Evolutionary conservation across 306 rosid genomes (phyloP), one percentile per base, ranked within the genome.

Genomic region (Acacia melanoxylon): DNA sequence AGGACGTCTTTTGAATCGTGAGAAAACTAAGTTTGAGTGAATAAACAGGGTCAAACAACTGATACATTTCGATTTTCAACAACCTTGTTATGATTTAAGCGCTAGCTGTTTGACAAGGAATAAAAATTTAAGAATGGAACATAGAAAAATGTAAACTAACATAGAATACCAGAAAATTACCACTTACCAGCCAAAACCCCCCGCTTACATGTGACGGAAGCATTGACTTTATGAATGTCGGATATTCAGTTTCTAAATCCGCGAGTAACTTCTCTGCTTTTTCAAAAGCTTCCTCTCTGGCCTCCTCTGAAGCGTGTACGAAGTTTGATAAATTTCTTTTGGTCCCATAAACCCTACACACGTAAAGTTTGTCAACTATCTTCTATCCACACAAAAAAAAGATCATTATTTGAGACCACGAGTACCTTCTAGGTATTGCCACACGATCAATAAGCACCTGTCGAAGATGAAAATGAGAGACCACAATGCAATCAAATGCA

Each of bases 121-220:
- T 0, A 22, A 37, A 52, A 75, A 62, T 33, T 15, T 70, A 16
- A 52, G 78, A 75, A 65, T 56, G 25, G 16, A 56, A 31, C 73
- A 54, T 25, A 22, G 54, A 27, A 19, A 51, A 79, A 33, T 12
- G 33, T 33, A 75, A 83, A 6, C n/a, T 14, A 42, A 33, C 31
- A 44, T 51, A 44, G 41, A 15, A 52, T 63, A 41, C n/a, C 17
- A 46, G 10, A 74, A 44, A 16, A 72, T 54, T 88, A 92, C 94
- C 92, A 94, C 70, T 61, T 88, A 94, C 97, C 94, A 92, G 92
- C 98, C 98, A 92, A 73, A 91, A 94, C 52, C 97, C 97, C 33
- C 98, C 98, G 37, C 89, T 89, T 13, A 94, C 86, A 83, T 92
- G 97, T 4, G 98, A 92, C 63, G 75, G 97, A 25, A 94, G 97